Conservation (phyloP, 2,329 filamentous ascomycete species). For the Ophiostoma pallidulum region DNA sequence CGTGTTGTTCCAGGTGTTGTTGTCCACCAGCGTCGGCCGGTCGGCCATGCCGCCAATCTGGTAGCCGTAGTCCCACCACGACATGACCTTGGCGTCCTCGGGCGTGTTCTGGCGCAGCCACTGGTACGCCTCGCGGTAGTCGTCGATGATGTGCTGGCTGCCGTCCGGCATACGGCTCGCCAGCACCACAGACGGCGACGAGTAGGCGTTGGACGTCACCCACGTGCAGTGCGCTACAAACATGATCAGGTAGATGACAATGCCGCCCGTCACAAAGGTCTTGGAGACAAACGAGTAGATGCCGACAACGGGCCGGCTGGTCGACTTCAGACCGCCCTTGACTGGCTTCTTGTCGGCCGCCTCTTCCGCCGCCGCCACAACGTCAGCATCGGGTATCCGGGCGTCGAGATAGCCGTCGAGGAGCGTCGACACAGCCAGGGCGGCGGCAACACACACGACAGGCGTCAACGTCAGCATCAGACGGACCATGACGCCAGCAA, state of each 20-base stretch:
- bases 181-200: conserved; percentile 91
- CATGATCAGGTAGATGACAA: conserved; percentile 73
- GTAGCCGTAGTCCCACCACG: conserved; percentile 99
- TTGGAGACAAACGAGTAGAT: conserved; percentile 79
- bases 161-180: conserved; percentile 89
- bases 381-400: conserved; percentile 49
- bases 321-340: conserved; percentile 54
- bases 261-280: conserved; percentile 59
- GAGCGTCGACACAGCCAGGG: conserved; percentile 77
- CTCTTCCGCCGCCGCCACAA: conserved; percentile 33
- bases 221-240: conserved; percentile 98
- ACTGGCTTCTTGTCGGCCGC: conserved; percentile 44
- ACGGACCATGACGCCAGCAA: conserved; percentile 98
- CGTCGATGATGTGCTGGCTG: conserved; percentile 96
- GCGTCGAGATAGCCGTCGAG: conserved; percentile 74
- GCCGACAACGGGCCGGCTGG: conserved; percentile 65
- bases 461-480: conserved; percentile 96
- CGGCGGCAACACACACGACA: conserved; percentile 89
- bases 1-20: conserved; percentile 99
- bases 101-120: conserved; percentile 97
- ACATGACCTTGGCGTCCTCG: conserved; percentile 96
- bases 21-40: conserved; percentile 91
- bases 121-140: conserved; percentile 98
- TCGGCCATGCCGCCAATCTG: conserved; percentile 99
- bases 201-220: conserved; percentile 99